Evolutionary conservation across 2,329 filamentous ascomycete species (phyloP).

Genomic region (Paecilomyces sp.): DNA sequence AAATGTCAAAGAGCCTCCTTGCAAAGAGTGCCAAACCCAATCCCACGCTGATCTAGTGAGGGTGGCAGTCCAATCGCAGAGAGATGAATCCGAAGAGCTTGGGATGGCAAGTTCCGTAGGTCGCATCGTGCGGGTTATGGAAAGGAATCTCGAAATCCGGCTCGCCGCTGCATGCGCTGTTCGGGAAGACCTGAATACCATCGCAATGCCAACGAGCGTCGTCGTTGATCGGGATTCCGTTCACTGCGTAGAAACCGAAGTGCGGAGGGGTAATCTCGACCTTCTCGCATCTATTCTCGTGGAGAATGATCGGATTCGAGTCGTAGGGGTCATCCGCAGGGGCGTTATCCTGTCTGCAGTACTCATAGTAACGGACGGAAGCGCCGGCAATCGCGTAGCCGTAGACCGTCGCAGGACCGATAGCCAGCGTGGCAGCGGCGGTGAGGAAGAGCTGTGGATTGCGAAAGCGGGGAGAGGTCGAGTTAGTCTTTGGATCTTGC

Average conservation of each 20-base stretch:
- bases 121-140: not conserved
- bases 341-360: slow-evolving; percentile 2
- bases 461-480: not conserved
- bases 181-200: slow-evolving; percentile 8
- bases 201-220: slow-evolving; percentile 6
- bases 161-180: slow-evolving; percentile 8
- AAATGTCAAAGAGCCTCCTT: not conserved
- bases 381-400: slow-evolving; percentile 9
- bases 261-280: slow-evolving; percentile 4
- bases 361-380: slow-evolving; percentile 6
- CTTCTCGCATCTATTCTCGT: slow-evolving; percentile 7
- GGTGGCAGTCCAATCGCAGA: not conserved
- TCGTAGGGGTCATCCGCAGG: not conserved
- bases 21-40: not conserved
- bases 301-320: not conserved
- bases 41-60: not conserved
- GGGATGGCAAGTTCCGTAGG: not conserved
- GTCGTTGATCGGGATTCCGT: slow-evolving; percentile 5
- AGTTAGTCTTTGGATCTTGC: not conserved
- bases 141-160: slow-evolving; percentile 8
- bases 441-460: slow-evolving; percentile 5
- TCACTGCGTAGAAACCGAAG: slow-evolving; percentile 10
- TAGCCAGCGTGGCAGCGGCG: slow-evolving; percentile 6
- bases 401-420: slow-evolving; percentile 5
- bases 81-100: not conserved